These are phyloP conservation scores for Fragosphaeria purpurea DNA, from an alignment of 2,329 filamentous ascomycete genomes.

Conservation along the genomic window DNA sequence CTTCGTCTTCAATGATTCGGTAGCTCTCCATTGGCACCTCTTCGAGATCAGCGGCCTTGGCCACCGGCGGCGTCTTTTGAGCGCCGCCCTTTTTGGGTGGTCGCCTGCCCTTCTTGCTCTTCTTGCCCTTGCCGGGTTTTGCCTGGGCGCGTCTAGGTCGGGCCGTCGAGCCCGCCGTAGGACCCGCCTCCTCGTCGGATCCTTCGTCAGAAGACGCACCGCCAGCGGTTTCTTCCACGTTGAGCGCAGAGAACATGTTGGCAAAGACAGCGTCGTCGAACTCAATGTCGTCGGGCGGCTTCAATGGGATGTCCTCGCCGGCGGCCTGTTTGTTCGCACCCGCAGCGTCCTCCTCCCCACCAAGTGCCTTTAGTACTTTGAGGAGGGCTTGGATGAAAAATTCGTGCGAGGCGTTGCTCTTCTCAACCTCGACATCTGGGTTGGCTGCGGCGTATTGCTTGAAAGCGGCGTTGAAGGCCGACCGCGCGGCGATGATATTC, in stretches of 20 bases:
- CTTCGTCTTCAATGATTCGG: constrained; percentile 17
- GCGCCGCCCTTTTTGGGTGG: constrained; percentile 14
- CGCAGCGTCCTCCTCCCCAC: constrained; percentile 16
- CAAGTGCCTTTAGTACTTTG: constrained; percentile 25
- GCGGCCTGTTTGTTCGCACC: constrained; percentile 5
- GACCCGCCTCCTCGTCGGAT: not conserved
- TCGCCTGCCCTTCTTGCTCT: constrained; percentile 10
- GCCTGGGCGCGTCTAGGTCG: not conserved
- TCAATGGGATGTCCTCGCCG: too few relatives aligned
- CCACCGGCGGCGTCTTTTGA: not conserved
- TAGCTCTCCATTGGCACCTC: constrained; percentile 32
- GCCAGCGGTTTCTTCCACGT: constrained; percentile 12
- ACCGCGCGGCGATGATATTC: constrained; percentile 27
- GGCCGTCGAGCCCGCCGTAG: too few relatives aligned
- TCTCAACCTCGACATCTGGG: constrained; percentile 25
- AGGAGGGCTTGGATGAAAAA: constrained; percentile 32
- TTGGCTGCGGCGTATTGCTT: constrained; percentile 21
- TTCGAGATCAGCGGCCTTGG: constrained; percentile 18
- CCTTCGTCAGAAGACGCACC: constrained; percentile 1
- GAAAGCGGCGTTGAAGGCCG: constrained; percentile 20
- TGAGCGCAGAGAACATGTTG: constrained; percentile 20
- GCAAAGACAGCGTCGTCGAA: constrained; percentile 18
- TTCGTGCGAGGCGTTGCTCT: constrained; percentile 30
- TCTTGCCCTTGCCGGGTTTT: constrained; percentile 3
- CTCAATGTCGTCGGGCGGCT: constrained; percentile 7